Conservation (phyloP, 108 stramenopile species). For the Cyclotella sp. region DNA sequence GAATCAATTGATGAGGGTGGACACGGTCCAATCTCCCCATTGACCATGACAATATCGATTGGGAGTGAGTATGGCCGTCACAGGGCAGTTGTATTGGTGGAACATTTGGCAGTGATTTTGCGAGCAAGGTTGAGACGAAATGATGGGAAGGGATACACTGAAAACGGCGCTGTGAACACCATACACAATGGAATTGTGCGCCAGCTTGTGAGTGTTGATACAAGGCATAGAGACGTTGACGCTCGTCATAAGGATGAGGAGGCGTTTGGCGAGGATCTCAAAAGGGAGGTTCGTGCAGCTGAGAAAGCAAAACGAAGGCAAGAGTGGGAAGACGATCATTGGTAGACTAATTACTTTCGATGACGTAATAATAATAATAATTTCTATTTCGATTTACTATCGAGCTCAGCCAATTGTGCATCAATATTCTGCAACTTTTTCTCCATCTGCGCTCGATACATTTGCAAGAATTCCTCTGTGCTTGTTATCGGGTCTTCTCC, state of each 20-base stretch:
- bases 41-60: slow-evolving; percentile 75
- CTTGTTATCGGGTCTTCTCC: slow-evolving; percentile 50
- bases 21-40: slow-evolving; percentile 73
- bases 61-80: slow-evolving; percentile 82
- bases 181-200: slow-evolving; percentile 41
- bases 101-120: slow-evolving; percentile 50
- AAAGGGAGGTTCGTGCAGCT: slow-evolving; percentile 33
- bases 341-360: slow-evolving; percentile 6
- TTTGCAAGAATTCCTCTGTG: slow-evolving; percentile 46
- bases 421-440: slow-evolving; percentile 54
- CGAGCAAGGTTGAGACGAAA: slow-evolving; percentile 47
- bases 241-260: slow-evolving; percentile 51
- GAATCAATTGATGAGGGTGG: slow-evolving; percentile 73
- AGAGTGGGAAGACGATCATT: slow-evolving; percentile 36
- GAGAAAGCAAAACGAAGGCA: slow-evolving; percentile 44
- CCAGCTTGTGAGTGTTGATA: slow-evolving; percentile 56
- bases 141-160: slow-evolving; percentile 45
- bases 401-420: slow-evolving; percentile 44
- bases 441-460: slow-evolving; percentile 41
- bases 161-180: background rate
- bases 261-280: slow-evolving; percentile 53
- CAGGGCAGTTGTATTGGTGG: slow-evolving; percentile 72
- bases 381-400: background rate
- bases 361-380: background rate
- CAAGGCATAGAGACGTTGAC: slow-evolving; percentile 53